Evolutionary conservation across 768 basidiomycete species (phyloP).

Genomic region (Mycena venus): DNA sequence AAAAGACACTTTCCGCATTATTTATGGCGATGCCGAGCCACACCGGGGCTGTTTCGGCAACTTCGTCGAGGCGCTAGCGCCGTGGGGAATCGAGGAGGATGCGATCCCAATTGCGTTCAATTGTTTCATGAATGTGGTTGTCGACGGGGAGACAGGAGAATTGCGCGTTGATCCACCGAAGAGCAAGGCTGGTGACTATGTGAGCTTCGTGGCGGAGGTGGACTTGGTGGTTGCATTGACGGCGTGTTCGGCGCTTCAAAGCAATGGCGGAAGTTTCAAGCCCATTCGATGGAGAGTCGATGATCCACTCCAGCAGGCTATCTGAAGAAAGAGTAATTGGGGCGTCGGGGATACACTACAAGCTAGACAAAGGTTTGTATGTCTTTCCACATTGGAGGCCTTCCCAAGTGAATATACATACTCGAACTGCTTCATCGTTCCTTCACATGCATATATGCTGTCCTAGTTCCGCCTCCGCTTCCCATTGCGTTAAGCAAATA

Average conservation of each 20-base stretch:
- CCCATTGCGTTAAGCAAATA: too few species aligned
- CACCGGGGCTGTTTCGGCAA: conserved; percentile 26
- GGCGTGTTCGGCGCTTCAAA: conserved; percentile 25
- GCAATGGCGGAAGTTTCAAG: conserved; percentile 28
- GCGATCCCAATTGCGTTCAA: conserved; percentile 23
- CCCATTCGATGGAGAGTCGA: conserved; percentile 1
- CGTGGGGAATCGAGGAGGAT: conserved; percentile 19
- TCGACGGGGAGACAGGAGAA: conserved; percentile 18
- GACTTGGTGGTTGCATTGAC: conserved; percentile 21
- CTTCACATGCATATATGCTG: too few species aligned
- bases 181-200: conserved; percentile 25
- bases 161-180: conserved; percentile 17
- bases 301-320: neutral
- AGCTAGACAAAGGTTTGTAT: too few species aligned
- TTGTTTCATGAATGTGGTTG: conserved; percentile 25
- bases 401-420: too few species aligned
- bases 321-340: too few species aligned
- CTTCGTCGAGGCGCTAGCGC: conserved; percentile 10
- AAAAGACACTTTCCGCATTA: conserved; percentile 24
- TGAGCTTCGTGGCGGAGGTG: conserved; percentile 21
- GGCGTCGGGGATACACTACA: too few species aligned
- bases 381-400: too few species aligned
- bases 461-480: too few species aligned
- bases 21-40: conserved; percentile 19
- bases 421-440: too few species aligned